Evolutionary conservation across 2,329 filamentous ascomycete genomes (phyloP).

Genomic region (Colletotrichum orchidophilum): DNA sequence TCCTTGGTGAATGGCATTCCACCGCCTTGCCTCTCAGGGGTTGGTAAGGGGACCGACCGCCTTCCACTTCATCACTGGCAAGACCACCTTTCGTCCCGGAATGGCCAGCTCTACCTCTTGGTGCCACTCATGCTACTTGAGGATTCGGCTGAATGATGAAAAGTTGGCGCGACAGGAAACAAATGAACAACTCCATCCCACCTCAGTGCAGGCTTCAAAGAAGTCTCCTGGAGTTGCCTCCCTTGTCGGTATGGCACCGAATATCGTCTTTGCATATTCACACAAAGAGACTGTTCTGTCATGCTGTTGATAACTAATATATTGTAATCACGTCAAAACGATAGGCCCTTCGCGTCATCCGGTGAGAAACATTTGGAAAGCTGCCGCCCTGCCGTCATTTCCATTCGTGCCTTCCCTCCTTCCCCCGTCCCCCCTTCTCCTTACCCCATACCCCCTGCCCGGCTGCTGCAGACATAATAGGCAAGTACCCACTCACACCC

Average conservation of each 20-base stretch:
- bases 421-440: slow-evolving; percentile 3
- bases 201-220: neutral
- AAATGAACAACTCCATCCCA: neutral
- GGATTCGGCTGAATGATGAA: no score
- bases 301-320: slow-evolving; percentile 3
- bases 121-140: no score
- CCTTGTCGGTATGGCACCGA: no score
- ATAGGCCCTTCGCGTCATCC: slow-evolving; percentile 23
- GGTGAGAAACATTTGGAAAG: slow-evolving; percentile 1
- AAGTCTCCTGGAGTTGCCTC: neutral
- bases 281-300: neutral
- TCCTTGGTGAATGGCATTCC: slow-evolving; percentile 7
- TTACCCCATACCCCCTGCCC: slow-evolving; percentile 9
- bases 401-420: slow-evolving; percentile 19
- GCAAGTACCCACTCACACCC: slow-evolving; percentile 29
- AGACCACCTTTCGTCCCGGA: slow-evolving; percentile 22
- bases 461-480: slow-evolving; percentile 30
- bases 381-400: slow-evolving; percentile 9
- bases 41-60: slow-evolving; percentile 3
- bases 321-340: slow-evolving; percentile 20
- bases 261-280: neutral
- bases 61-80: neutral
- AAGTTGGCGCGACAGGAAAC: neutral
- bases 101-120: neutral
- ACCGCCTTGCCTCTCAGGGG: slow-evolving; percentile 6